Conservation (phyloP, 305 asterid species). For the Fraxinus paxiana region DNA sequence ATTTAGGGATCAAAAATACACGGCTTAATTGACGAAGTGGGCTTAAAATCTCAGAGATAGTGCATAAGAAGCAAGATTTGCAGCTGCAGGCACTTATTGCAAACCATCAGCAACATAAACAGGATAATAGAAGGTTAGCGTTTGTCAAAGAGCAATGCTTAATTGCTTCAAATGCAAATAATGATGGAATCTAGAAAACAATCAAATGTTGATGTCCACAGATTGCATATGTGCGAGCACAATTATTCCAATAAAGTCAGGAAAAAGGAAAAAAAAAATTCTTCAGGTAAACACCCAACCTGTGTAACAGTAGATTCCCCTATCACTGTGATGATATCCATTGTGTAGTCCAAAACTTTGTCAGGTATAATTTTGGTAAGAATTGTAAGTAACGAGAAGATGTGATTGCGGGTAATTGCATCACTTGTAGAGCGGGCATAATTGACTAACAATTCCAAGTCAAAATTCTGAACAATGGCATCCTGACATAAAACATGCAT, state of each 20-base stretch:
- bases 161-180: neutral
- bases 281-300: constrained; percentile 42
- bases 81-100: neutral
- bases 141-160: neutral
- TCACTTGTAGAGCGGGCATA: constrained; percentile 68
- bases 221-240: neutral
- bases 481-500: constrained; percentile 43
- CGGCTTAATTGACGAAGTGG: neutral
- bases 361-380: constrained; percentile 70
- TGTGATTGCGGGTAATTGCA: constrained; percentile 65
- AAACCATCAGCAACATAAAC: constrained; percentile 12
- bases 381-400: constrained; percentile 68
- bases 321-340: constrained; percentile 57
- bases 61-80: neutral
- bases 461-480: constrained; percentile 29
- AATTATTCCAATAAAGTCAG: neutral
- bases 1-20: constrained; percentile 7
- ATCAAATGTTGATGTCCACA: neutral
- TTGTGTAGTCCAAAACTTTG: constrained; percentile 60
- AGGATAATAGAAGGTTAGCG: neutral
- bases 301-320: constrained; percentile 74
- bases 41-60: neutral
- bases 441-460: constrained; percentile 57
- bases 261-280: neutral
- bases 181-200: neutral